Evolutionary conservation across 805 yeast species (phyloP).

Genomic region (Wickerhamiella lipophila): DNA sequence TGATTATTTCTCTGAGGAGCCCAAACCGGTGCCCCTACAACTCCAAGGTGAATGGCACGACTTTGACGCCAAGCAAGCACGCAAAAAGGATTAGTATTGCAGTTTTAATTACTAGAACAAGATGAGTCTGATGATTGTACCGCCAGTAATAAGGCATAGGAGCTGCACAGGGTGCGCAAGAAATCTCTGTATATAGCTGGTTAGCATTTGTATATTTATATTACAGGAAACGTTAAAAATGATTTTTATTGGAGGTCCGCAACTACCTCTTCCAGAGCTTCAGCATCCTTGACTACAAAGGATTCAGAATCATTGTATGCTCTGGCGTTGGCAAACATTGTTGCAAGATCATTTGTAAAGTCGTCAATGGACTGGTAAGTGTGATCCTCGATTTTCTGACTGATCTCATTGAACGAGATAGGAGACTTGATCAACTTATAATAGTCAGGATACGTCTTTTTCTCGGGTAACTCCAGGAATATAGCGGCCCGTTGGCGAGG

Average conservation of each 20-base stretch:
- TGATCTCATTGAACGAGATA: conserved; percentile 44
- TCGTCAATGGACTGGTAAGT: conserved; percentile 33
- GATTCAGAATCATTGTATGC: conserved; percentile 59
- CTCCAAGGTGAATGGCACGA: conserved; percentile 87
- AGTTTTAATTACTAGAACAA: too few relatives aligned
- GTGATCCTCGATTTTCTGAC: conserved; percentile 33
- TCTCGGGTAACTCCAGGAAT: conserved; percentile 61
- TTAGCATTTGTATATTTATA: neutral
- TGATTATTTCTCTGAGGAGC: conserved; percentile 58
- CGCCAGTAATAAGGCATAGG: too few relatives aligned
- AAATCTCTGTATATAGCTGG: neutral
- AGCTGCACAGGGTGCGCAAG: too few relatives aligned
- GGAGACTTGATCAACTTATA: conserved; percentile 51
- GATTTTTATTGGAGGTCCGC: neutral
- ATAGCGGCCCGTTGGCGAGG: conserved; percentile 30
- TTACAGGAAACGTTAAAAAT: neutral
- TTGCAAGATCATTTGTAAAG: conserved; percentile 38
- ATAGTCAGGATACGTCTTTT: conserved; percentile 72
- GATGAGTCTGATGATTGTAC: too few relatives aligned
- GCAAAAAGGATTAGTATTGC: neutral
- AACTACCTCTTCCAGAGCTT: conserved; percentile 11
- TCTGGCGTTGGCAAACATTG: conserved; percentile 57
- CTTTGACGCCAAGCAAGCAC: conserved; percentile 68
- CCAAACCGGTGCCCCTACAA: conserved; percentile 49
- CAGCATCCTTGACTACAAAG: conserved; percentile 49